Evolutionary conservation across 1,139 yeast genomes (phyloP).

Genomic region (Candida anutae): DNA sequence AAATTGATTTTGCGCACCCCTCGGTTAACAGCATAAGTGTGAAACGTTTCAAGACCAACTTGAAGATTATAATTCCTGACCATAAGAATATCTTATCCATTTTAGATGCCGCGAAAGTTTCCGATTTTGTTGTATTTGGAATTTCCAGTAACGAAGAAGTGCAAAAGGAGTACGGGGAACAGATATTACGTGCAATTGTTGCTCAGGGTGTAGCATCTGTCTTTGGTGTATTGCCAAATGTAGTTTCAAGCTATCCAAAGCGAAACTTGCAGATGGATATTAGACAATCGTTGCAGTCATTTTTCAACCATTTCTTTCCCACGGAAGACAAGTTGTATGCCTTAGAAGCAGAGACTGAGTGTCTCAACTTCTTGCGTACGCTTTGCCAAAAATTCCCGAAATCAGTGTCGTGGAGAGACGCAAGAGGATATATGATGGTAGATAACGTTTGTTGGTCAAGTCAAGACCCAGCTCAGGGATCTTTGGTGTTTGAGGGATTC

Average conservation of each 20-base stretch:
- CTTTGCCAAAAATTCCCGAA: conserved; percentile 85
- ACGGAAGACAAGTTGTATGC: conserved; percentile 70
- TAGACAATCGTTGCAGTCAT: conserved; percentile 73
- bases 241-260: conserved; percentile 59
- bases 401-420: conserved; percentile 84
- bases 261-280: conserved; percentile 73
- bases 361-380: conserved; percentile 60
- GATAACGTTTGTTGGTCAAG: conserved; percentile 50
- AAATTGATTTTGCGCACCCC: conserved; percentile 30
- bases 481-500: conserved; percentile 65
- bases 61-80: conserved; percentile 73
- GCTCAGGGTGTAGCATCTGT: conserved; percentile 89
- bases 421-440: conserved; percentile 80
- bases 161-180: conserved; percentile 74
- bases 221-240: conserved; percentile 74
- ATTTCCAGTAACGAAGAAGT: conserved; percentile 82
- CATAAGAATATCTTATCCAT: conserved; percentile 57
- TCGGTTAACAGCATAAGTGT: conserved; percentile 44
- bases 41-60: conserved; percentile 62
- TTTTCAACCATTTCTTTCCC: conserved; percentile 86
- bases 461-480: conserved; percentile 18
- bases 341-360: conserved; percentile 61
- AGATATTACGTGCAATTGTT: conserved; percentile 76
- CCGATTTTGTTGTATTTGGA: conserved; percentile 85
- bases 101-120: conserved; percentile 78